Percentiles rank a stretch among this genome's conserved stretches.
These are phyloP conservation scores for Hanseniaspora hatyaiensis DNA, from an alignment of 805 yeast genomes.

Conservation along the genomic window DNA sequence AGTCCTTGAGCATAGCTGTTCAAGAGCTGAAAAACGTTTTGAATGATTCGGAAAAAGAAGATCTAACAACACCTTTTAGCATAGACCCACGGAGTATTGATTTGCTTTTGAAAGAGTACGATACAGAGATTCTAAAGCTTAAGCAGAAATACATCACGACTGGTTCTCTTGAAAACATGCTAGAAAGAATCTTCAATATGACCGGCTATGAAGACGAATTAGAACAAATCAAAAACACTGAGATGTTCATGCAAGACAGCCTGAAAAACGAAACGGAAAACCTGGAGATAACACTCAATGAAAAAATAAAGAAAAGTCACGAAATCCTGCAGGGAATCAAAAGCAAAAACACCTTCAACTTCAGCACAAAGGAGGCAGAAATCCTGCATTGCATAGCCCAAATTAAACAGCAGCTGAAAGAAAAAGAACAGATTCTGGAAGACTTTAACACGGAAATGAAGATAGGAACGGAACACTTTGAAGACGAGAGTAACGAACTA, in stretches of 20 bases:
- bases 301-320: constrained; percentile 19
- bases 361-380: constrained; percentile 14
- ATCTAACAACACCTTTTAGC: constrained; percentile 5
- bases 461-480: neutral
- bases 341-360: neutral
- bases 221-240: constrained; percentile 19
- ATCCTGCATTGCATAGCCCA: constrained; percentile 21
- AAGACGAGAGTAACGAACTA: neutral
- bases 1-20: constrained; percentile 3
- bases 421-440: constrained; percentile 13
- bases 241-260: constrained; percentile 17
- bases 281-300: constrained; percentile 19
- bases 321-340: constrained; percentile 22
- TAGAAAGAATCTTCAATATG: constrained; percentile 18
- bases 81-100: constrained; percentile 12
- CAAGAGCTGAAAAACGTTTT: constrained; percentile 13
- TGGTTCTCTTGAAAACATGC: constrained; percentile 13
- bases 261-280: constrained; percentile 20
- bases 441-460: neutral
- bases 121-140: constrained; percentile 3
- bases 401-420: constrained; percentile 15
- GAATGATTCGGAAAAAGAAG: constrained; percentile 13
- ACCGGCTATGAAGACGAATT: constrained; percentile 22
- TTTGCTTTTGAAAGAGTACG: constrained; percentile 2
- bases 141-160: constrained; percentile 9